A percentile compares a stretch with the other conserved stretches of the same genome.
These are phyloP conservation scores for Serendipita sp. DNA, from an alignment of 768 basidiomycete species.

Conservation along the genomic window DNA sequence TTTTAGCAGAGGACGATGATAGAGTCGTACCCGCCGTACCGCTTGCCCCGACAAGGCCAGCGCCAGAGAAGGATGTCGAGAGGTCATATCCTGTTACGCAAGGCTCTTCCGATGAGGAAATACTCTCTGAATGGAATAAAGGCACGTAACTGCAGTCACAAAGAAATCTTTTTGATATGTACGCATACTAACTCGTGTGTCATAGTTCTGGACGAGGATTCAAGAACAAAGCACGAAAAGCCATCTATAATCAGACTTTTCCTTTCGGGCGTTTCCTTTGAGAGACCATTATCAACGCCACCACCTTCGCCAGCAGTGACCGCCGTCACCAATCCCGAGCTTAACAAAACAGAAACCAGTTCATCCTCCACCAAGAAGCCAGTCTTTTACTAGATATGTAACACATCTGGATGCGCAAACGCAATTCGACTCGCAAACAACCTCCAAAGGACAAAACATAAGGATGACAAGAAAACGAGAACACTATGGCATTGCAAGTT, in stretches of 20 bases:
- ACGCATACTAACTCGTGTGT: neutral
- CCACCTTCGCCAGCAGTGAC: neutral
- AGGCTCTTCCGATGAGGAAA: neutral
- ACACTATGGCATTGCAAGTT: neutral
- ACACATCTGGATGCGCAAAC: neutral
- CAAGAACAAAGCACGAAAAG: neutral
- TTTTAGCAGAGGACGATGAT: neutral
- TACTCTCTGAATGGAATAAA: conserved; percentile 6
- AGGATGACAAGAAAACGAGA: no score
- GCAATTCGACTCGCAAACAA: neutral
- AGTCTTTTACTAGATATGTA: neutral
- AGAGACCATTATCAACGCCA: neutral
- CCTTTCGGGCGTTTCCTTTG: neutral
- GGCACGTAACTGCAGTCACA: neutral
- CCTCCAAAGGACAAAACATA: no score
- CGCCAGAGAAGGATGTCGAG: neutral
- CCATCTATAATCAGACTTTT: neutral
- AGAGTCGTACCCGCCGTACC: no score
- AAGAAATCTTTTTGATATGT: neutral
- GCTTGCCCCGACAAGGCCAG: neutral
- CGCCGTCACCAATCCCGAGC: neutral
- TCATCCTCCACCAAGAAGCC: neutral
- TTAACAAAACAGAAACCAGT: neutral
- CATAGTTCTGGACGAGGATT: neutral
- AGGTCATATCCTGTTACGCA: neutral